Evolutionary conservation across 495 filamentous ascomycete genomes (phyloP), one percentile per base, ranked within the genome.

Genomic region (Penicillium lividum): DNA sequence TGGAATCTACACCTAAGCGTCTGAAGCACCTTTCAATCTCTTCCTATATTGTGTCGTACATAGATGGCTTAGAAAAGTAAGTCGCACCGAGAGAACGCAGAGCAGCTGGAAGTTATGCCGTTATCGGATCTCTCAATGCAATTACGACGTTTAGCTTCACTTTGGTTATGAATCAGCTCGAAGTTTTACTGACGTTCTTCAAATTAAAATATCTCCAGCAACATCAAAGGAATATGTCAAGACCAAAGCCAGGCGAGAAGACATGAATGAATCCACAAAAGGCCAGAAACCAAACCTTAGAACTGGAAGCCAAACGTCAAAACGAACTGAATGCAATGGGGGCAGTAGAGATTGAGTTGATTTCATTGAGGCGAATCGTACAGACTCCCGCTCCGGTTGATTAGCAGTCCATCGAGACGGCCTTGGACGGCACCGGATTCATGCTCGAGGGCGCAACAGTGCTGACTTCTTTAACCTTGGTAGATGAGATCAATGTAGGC

Each of bases 401-500:
- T n/a, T 40, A 40, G 36, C 11, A 40, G 36, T 40, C 36, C 11
- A 40, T n/a, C 6, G 36, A n/a, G 36, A 40, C 11, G 11, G 36
- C 11, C 11, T 40, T 40, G 11, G 36, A 13, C 10, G 36, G 2
- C 36, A 5, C n/a, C 36, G 36, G 36, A 1, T 40, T 40, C 11
- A 40, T 40, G 11, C 36, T 40, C 13, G 36, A 40, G 36, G 36
- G 2, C 2, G 36, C 36, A 40, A n/a, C 11, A 40, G 36, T n/a
- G 11, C 36, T 40, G 5, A 5, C 2, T 40, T 40, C 36, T 40
- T 15, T n/a, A 40, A 40, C 36, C 36, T n/a, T 45, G 11, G 43
- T 45, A 45, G 43, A 45, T 11, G 18, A 45, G 43, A 27, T 45
- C 43, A 7, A 45, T 45, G 16, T 45, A 45, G 43, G 43, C 43